Evolutionary conservation across 2,329 filamentous ascomycete genomes (phyloP).

Genomic region (Alternaria infectoria): DNA sequence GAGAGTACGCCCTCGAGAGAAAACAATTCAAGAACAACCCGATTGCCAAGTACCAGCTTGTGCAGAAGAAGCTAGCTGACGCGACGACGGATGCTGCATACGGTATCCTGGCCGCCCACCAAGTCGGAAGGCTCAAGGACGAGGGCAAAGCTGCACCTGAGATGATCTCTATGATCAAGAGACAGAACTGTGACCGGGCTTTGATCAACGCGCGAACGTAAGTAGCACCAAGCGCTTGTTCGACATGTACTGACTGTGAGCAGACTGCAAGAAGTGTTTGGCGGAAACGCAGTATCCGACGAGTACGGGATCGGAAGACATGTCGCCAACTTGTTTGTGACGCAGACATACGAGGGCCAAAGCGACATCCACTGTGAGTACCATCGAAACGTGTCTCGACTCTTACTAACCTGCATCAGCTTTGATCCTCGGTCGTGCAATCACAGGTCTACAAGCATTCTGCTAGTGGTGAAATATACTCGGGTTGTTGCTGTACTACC

Average conservation of each 20-base stretch:
- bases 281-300: conserved; percentile 96
- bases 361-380: conserved; percentile 93
- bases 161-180: conserved; percentile 97
- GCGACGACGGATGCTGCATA: conserved; percentile 89
- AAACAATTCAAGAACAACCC: conserved; percentile 97
- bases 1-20: conserved; percentile 87
- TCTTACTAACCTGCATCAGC: conserved; percentile 46
- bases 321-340: conserved; percentile 95
- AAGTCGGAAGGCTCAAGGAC: conserved; percentile 93
- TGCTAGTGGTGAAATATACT: conserved; percentile 53
- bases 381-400: neutral
- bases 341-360: conserved; percentile 97
- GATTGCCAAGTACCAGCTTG: conserved; percentile 91
- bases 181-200: conserved; percentile 94
- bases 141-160: conserved; percentile 86
- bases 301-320: conserved; percentile 96
- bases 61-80: conserved; percentile 97
- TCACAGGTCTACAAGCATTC: conserved; percentile 78
- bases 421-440: conserved; percentile 59
- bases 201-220: conserved; percentile 75
- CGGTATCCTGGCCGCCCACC: conserved; percentile 85
- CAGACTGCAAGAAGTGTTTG: conserved; percentile 91
- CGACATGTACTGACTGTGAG: conserved; percentile 18
- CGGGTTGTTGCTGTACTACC: conserved; percentile 11
- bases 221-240: conserved; percentile 30